Evolutionary conservation across 83 land plant species (phyloP).

Genomic region (Larix sibirica): DNA sequence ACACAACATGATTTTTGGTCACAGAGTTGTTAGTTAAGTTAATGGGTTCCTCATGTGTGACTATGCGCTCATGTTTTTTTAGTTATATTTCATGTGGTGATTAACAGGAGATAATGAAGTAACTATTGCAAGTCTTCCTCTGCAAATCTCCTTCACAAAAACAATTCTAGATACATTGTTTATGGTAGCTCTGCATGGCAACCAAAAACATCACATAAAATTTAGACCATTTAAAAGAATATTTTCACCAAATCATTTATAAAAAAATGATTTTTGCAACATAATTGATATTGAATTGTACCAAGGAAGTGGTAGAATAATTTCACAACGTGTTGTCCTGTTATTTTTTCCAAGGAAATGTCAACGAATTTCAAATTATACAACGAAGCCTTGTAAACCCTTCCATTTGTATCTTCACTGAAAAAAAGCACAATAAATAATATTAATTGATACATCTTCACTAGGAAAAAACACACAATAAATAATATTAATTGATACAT

Average conservation of each 20-base stretch:
- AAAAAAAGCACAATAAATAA: background rate
- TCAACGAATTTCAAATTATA: constrained; percentile 33
- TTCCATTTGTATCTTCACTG: constrained; percentile 29
- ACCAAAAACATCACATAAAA: background rate
- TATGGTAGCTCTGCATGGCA: constrained; percentile 31
- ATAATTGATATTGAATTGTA: too few relatives aligned
- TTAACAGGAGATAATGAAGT: constrained; percentile 19
- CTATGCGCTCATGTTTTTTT: too few relatives aligned
- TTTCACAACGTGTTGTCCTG: constrained; percentile 30
- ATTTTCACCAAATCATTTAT: background rate
- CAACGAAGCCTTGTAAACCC: constrained; percentile 22
- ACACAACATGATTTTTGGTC: too few relatives aligned
- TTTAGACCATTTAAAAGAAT: background rate
- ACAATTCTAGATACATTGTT: constrained; percentile 29
- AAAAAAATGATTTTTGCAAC: background rate
- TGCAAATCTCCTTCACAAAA: constrained; percentile 21
- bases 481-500: too few relatives aligned
- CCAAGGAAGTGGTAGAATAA: constrained; percentile 34
- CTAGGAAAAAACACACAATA: too few relatives aligned
- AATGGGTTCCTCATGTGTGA: too few relatives aligned
- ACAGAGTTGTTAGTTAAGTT: too few relatives aligned
- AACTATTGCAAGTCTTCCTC: constrained; percentile 28
- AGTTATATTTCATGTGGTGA: background rate
- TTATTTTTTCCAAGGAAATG: constrained; percentile 26
- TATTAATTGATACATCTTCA: background rate